These are phyloP conservation scores for Marvania coccoides DNA, from an alignment of 139 green algal species.

Conservation along the genomic window DNA sequence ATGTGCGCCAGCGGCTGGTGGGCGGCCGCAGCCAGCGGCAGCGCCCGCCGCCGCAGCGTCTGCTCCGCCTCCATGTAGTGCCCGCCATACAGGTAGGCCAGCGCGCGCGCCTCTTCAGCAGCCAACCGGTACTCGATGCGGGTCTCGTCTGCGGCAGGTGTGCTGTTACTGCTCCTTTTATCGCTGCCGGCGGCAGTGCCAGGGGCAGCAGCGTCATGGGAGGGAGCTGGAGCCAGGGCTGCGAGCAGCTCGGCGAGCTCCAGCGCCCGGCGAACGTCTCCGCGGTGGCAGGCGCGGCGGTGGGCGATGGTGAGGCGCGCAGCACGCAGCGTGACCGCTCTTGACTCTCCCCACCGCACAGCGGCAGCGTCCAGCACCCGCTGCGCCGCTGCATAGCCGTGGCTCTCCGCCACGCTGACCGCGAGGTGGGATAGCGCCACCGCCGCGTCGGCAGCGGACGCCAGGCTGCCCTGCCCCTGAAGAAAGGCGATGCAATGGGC, in stretches of 20 bases:
- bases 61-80: conserved; percentile 11
- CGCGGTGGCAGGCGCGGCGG: conserved; percentile 25
- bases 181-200: neutral
- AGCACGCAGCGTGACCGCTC: conserved; percentile 20
- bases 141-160: neutral
- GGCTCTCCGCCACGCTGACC: conserved; percentile 2
- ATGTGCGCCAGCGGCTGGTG: conserved; percentile 21
- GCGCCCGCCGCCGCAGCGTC: conserved; percentile 2
- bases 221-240: conserved; percentile 32
- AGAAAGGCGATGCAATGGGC: conserved; percentile 27
- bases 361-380: conserved; percentile 21
- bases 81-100: neutral
- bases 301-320: conserved; percentile 34
- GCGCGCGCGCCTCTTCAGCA: conserved; percentile 3
- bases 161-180: neutral
- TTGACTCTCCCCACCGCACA: neutral
- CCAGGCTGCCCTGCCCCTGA: conserved; percentile 5
- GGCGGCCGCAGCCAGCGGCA: conserved; percentile 3
- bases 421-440: conserved; percentile 38
- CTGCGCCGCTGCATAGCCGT: conserved; percentile 26
- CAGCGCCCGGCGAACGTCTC: conserved; percentile 23
- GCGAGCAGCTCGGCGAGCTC: conserved; percentile 20
- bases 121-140: conserved; percentile 3
- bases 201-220: conserved; percentile 6
- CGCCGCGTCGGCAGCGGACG: conserved; percentile 11